phyloP scores from a whole-genome alignment of 441 rosid genomes.

The Lepidium campestre region DNA sequence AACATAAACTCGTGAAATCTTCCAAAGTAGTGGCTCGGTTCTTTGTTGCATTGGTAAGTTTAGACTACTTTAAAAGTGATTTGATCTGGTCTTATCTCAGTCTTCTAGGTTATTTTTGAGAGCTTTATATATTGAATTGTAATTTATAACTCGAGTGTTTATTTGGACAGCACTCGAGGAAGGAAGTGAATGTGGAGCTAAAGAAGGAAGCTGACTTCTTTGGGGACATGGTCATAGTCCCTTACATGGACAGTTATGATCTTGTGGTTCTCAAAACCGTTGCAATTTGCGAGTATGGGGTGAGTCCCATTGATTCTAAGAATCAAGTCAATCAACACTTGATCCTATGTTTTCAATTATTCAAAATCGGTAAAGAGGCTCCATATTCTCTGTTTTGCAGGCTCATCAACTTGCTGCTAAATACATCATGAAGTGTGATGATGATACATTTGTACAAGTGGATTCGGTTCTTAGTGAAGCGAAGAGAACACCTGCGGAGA shows the following conservation, averaged over 20 bases:
- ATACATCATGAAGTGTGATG: constrained; percentile 68
- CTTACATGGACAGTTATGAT: constrained; percentile 76
- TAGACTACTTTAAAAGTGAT: not conserved
- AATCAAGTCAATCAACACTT: not conserved
- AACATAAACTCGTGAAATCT: constrained; percentile 68
- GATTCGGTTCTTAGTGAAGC: constrained; percentile 51
- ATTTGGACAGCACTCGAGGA: constrained; percentile 43
- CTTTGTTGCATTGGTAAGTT: constrained; percentile 65
- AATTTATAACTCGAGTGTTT: constrained; percentile 5
- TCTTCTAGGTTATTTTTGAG: not conserved
- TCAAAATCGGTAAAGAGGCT: not conserved
- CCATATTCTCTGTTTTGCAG: constrained; percentile 25
- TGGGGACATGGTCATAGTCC: constrained; percentile 63
- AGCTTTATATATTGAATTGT: not conserved
- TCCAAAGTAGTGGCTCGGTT: constrained; percentile 85
- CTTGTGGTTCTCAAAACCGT: constrained; percentile 72
- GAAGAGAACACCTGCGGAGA: constrained; percentile 28
- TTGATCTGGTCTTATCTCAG: not conserved
- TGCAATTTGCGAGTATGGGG: constrained; percentile 78
- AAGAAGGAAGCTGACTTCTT: constrained; percentile 67
- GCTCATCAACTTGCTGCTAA: constrained; percentile 48
- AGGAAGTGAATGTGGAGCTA: constrained; percentile 60
- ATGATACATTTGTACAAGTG: constrained; percentile 66
- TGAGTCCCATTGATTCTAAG: constrained; percentile 27
- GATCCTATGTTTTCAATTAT: not conserved